Percentiles rank a stretch among this genome's conserved stretches.
These are phyloP conservation scores for Pythium aphanidermatum DNA, from an alignment of 352 stramenopile genomes.

Conservation along the genomic window DNA sequence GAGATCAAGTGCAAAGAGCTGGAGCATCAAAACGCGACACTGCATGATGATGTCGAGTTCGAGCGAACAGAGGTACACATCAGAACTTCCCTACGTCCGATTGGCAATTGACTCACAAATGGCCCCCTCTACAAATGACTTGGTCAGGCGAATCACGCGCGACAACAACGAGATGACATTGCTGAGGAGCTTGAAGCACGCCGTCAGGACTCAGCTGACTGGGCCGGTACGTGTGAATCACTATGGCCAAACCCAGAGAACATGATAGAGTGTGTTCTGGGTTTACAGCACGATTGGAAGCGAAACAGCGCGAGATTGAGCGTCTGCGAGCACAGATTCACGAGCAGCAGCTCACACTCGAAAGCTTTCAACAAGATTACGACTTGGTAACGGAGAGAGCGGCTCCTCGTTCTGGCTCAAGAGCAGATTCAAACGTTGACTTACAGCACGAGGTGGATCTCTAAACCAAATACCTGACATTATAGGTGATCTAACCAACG, in stretches of 20 bases:
- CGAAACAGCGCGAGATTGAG: constrained; percentile 38
- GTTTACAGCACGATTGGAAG: constrained; percentile 27
- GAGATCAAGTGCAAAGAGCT: constrained; percentile 42
- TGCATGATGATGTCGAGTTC: constrained; percentile 30
- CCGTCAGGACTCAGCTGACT: constrained; percentile 14
- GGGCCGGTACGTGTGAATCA: constrained; percentile 4
- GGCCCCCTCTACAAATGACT: too few species aligned
- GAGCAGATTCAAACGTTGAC: constrained; percentile 2
- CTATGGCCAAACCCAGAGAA: too few species aligned
- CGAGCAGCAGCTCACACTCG: constrained; percentile 47
- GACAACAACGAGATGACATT: constrained; percentile 10
- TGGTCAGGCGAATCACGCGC: constrained; percentile 22
- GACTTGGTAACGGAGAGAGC: constrained; percentile 15
- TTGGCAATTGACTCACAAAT: too few species aligned
- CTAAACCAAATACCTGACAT: too few species aligned
- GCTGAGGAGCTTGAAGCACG: constrained; percentile 11
- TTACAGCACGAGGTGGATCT: constrained; percentile 21
- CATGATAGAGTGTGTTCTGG: too few species aligned
- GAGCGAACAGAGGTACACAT: constrained; percentile 39
- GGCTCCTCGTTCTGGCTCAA: not conserved
- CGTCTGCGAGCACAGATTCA: constrained; percentile 43
- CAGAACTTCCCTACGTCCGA: too few species aligned
- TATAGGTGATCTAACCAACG: not conserved
- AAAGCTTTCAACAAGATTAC: constrained; percentile 36
- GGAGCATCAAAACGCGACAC: constrained; percentile 37